Evolutionary conservation across 371 early-diverging fungal species (phyloP), one percentile per base, ranked within the genome.

Genomic region (Mucor sp.): DNA sequence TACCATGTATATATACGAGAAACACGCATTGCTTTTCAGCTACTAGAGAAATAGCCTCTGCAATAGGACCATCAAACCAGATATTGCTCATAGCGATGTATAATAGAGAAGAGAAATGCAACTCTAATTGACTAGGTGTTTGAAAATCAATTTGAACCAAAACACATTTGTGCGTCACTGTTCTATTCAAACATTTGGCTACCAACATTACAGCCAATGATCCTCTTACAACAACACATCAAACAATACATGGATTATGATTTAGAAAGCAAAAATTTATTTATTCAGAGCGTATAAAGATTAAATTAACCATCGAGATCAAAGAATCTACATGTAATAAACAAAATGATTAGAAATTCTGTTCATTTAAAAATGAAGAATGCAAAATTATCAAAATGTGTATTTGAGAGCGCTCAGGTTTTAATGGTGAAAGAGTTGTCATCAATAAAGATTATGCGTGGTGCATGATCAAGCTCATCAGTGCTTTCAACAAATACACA

Each of bases 391-490:
- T 53, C 27, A 27, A 47, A 53, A 53, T 53, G 53, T 53, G 25
- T 53, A 53, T 53, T 44, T 61, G 44, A 28, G 11, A 27, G 33
- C 41, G 71, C 71, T 67, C 67, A 66, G 67, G 71, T 28, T 53
- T 47, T 48, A 19, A 43, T 67, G 72, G 62, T 69, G 70, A 67
- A 71, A 64, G 59, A 65, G 59, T 63, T 72, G 21, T 77, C 74
- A 77, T 74, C 77, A 77, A 74, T 39, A 69, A 57, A 12, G 56
- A 61, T 76, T 77, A 50, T 74, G 77, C 74, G 77, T 71, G 77
- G 77, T 77, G 77, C 77, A 77, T 77, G 77, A 77, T 64, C 72
- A 47, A 43, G 21, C 56, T 76, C 77, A 76, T 76, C 77, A 69
- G 66, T 28, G 70, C 59, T 44, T 27, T n/a, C 41, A 30, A 21